phyloP scores from a whole-genome alignment of 495 filamentous ascomycete genomes.

The Amorphotheca resinae region DNA sequence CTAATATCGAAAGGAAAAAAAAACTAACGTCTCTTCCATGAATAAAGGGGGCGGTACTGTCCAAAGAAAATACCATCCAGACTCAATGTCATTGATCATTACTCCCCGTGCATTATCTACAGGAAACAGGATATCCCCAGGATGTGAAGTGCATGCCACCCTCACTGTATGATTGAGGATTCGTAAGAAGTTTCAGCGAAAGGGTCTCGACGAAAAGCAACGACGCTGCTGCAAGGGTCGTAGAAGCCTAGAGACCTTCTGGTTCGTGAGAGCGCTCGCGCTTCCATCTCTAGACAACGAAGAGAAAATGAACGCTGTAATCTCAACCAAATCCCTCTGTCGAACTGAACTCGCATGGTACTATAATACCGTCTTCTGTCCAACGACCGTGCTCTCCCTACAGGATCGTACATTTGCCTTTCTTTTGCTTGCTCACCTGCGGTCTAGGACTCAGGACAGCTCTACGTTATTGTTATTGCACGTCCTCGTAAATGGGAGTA shows the following conservation, averaged over 20 bases:
- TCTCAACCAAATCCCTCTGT: background rate
- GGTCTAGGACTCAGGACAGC: constrained; percentile 47
- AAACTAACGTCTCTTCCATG: no score
- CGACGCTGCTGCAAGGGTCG: no score
- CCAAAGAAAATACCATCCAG: no score
- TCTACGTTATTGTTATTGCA: no score
- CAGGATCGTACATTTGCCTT: constrained; percentile 63
- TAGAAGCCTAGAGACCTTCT: background rate
- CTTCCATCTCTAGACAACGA: constrained; percentile 15
- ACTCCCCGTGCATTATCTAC: constrained; percentile 18
- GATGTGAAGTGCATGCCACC: background rate
- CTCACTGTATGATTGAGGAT: no score
- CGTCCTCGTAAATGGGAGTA: background rate
- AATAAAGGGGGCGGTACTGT: no score
- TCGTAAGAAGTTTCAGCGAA: no score
- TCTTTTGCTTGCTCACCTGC: constrained; percentile 47
- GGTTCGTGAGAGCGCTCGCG: constrained; percentile 12
- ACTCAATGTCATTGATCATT: constrained; percentile 5
- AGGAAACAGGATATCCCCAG: constrained; percentile 10
- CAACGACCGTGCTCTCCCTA: constrained; percentile 27
- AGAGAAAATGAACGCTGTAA: constrained; percentile 11
- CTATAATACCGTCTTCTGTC: background rate
- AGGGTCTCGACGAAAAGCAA: no score
- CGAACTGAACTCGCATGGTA: background rate
- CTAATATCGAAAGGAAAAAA: no score